phyloP scores from a whole-genome alignment of 2,329 filamentous ascomycete species.

The Zymoseptoria passerinii region DNA sequence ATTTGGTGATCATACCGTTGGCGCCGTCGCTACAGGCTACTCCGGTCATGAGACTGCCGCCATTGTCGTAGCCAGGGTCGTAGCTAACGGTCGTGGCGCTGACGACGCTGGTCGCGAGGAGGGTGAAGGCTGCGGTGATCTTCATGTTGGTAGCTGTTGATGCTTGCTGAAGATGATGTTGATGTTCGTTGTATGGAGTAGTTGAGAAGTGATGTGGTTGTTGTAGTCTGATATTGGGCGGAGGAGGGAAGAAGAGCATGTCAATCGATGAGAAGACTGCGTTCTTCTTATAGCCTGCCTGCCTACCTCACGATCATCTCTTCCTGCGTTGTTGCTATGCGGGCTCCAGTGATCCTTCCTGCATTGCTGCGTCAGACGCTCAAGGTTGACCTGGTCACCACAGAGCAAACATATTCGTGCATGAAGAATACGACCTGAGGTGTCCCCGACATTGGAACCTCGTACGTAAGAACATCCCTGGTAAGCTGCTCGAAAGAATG shows the following conservation, averaged over 20 bases:
- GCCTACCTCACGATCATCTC: neutral
- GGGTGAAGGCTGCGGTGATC: constrained; percentile 34
- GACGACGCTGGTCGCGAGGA: constrained; percentile 23
- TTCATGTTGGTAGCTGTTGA: constrained; percentile 12
- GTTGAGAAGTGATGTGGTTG: neutral
- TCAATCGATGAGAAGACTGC: neutral
- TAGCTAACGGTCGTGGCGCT: constrained; percentile 46
- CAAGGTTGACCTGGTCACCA: neutral
- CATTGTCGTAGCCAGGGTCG: constrained; percentile 62
- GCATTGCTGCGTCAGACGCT: neutral
- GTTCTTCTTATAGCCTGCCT: neutral
- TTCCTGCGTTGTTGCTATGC: neutral
- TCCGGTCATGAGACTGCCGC: constrained; percentile 44
- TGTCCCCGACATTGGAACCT: neutral
- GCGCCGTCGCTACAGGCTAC: constrained; percentile 60
- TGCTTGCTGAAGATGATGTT: constrained; percentile 1
- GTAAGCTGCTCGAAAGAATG: neutral
- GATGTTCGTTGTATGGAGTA: neutral
- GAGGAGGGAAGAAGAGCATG: neutral
- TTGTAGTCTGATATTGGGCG: neutral
- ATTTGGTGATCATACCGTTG: constrained; percentile 58
- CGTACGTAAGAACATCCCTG: neutral
- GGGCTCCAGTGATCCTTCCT: neutral
- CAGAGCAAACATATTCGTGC: neutral
- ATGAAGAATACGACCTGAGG: neutral